These are phyloP conservation scores for Thoreauomyces humboldtii DNA, from an alignment of 192 early-diverging fungal genomes.

Conservation along the genomic window DNA sequence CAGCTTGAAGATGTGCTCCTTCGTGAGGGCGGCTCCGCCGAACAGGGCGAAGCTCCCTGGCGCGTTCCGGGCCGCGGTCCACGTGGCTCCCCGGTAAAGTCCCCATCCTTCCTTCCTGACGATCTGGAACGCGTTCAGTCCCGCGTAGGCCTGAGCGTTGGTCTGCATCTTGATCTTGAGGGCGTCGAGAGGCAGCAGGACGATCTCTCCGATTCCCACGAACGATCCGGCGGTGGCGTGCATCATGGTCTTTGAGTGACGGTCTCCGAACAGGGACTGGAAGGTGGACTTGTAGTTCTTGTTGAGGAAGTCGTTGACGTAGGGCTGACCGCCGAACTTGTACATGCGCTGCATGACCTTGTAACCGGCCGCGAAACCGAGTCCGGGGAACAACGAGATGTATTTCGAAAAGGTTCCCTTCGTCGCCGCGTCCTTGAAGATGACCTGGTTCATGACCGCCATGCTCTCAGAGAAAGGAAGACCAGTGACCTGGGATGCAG, in stretches of 20 bases:
- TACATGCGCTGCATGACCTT: slow-evolving; percentile 96
- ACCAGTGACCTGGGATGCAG: slow-evolving; percentile 38
- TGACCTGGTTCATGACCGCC: slow-evolving; percentile 72
- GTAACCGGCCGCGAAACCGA: slow-evolving; percentile 97
- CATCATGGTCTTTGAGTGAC: slow-evolving; percentile 93
- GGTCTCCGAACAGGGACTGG: slow-evolving; percentile 82
- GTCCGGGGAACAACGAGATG: slow-evolving; percentile 91
- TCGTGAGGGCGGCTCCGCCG: slow-evolving; percentile 89
- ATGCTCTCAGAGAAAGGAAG: slow-evolving; percentile 62
- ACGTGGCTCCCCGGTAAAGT: slow-evolving; percentile 92
- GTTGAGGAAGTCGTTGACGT: slow-evolving; percentile 90
- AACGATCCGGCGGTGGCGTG: slow-evolving; percentile 92
- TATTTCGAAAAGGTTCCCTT: slow-evolving; percentile 79
- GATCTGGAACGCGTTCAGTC: slow-evolving; percentile 75
- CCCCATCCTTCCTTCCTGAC: slow-evolving; percentile 86
- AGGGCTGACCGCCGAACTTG: slow-evolving; percentile 98
- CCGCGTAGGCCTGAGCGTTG: slow-evolving; percentile 83
- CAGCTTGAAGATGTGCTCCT: slow-evolving; percentile 88
- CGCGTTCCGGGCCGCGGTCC: slow-evolving; percentile 97
- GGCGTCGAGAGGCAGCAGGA: slow-evolving; percentile 92
- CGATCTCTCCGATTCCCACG: slow-evolving; percentile 95
- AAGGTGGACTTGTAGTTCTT: slow-evolving; percentile 76
- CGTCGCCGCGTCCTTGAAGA: slow-evolving; percentile 85
- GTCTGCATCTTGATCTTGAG: slow-evolving; percentile 99
- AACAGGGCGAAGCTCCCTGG: slow-evolving; percentile 95